Conservation (phyloP, 495 filamentous ascomycete genomes). For the Penicillium waksmanii region DNA sequence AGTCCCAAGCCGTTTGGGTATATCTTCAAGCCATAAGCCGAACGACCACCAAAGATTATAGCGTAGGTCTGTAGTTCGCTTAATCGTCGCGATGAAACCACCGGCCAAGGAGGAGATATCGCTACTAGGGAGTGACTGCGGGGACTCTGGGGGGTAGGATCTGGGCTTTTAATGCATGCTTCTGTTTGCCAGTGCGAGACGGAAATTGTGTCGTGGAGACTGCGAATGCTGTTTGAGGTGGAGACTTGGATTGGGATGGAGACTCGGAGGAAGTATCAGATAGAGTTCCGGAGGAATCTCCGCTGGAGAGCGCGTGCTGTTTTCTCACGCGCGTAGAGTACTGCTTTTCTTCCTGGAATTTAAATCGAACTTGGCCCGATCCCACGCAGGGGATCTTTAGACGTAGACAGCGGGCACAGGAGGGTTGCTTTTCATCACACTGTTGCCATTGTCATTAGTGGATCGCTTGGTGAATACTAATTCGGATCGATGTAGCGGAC, state of each 20-base stretch:
- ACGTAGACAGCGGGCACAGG: constrained; percentile 53
- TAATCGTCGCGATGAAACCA: constrained; percentile 33
- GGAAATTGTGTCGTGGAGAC: not conserved
- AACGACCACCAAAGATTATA: constrained; percentile 48
- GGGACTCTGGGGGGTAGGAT: constrained; percentile 6
- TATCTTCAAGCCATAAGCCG: constrained; percentile 40
- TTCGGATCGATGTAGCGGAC: constrained; percentile 26
- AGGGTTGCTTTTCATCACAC: constrained; percentile 47
- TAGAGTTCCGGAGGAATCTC: not conserved
- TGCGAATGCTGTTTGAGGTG: not conserved
- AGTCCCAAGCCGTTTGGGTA: constrained; percentile 43
- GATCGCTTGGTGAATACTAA: not conserved
- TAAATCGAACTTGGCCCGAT: constrained; percentile 49
- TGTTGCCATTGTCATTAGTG: constrained; percentile 13
- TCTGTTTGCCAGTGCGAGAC: not conserved
- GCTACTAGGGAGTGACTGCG: constrained; percentile 21
- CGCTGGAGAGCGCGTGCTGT: not conserved
- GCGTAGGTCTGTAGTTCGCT: constrained; percentile 42
- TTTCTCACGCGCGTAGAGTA: constrained; percentile 8
- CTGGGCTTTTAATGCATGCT: not conserved
- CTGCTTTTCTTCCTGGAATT: constrained; percentile 46
- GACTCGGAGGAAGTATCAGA: not conserved
- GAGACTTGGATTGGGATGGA: not conserved
- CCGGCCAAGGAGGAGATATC: constrained; percentile 25
- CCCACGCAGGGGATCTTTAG: constrained; percentile 49